Percentiles rank a stretch among this genome's conserved stretches.
Evolutionary conservation across 139 green algal genomes (phyloP).

Genomic region (Zygnema cylindricum): DNA sequence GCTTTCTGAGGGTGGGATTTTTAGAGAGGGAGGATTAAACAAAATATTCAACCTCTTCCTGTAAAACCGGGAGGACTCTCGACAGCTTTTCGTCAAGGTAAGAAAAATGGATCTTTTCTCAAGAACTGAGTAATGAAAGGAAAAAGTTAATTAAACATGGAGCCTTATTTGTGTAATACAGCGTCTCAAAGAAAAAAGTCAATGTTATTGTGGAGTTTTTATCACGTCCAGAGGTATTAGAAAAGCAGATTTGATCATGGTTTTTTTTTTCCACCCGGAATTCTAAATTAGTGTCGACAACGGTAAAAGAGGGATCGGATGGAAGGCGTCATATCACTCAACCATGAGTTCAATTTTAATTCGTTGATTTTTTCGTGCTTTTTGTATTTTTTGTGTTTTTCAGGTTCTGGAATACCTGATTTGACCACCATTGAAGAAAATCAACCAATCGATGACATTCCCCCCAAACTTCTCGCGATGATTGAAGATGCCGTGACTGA

Average conservation of each 20-base stretch:
- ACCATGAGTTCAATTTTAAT: neutral
- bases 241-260: too few relatives aligned
- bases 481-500: conserved; percentile 32
- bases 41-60: neutral
- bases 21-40: neutral
- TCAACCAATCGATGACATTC: neutral
- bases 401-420: conserved; percentile 12
- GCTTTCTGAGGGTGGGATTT: neutral
- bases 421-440: conserved; percentile 17
- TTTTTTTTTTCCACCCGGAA: neutral
- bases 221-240: too few relatives aligned
- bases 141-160: too few relatives aligned
- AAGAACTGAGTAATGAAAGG: too few relatives aligned
- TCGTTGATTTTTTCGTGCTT: neutral
- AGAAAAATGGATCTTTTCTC: too few relatives aligned
- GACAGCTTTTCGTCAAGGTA: neutral
- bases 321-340: neutral
- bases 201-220: too few relatives aligned
- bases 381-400: neutral
- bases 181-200: too few relatives aligned
- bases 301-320: too few relatives aligned
- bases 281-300: too few relatives aligned
- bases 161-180: too few relatives aligned
- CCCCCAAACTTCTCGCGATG: conserved; percentile 40
- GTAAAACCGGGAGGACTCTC: neutral